Evolutionary conservation across 768 basidiomycete species (phyloP).

Genomic region (Kwoniella dejecticola): DNA sequence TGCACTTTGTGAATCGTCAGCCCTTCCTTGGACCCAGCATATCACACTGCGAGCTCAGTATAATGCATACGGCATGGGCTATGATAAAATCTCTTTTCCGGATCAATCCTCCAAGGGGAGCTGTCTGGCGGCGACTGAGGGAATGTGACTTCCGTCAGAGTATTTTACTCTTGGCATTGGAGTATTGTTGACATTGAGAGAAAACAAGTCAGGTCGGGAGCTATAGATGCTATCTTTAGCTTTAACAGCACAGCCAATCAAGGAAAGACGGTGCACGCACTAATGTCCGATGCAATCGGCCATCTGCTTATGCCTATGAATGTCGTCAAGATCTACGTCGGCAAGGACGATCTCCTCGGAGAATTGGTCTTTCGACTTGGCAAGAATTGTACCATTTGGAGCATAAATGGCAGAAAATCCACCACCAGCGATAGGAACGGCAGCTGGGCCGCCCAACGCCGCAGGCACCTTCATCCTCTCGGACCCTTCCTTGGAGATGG

Average conservation of each 20-base stretch:
- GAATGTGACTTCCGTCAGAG: neutral
- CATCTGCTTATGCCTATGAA: constrained; percentile 18
- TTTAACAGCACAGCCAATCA: too few relatives aligned
- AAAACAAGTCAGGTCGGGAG: constrained; percentile 14
- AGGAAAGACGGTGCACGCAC: too few relatives aligned
- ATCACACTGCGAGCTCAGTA: too few relatives aligned
- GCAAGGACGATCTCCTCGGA: constrained; percentile 19
- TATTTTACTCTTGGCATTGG: constrained; percentile 14
- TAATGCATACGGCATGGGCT: too few relatives aligned
- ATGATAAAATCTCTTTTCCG: too few relatives aligned
- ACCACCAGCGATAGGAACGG: constrained; percentile 16
- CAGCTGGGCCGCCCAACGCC: constrained; percentile 1
- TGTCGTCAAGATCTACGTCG: constrained; percentile 21
- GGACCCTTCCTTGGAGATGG: constrained; percentile 7
- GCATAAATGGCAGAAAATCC: constrained; percentile 21
- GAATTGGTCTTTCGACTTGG: constrained; percentile 12
- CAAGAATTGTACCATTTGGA: constrained; percentile 7
- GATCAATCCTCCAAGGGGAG: neutral
- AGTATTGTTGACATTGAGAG: constrained; percentile 5
- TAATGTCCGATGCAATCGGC: constrained; percentile 19
- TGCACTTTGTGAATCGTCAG: too few relatives aligned
- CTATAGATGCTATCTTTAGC: neutral
- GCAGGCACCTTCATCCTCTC: constrained; percentile 1
- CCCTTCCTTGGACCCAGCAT: too few relatives aligned
- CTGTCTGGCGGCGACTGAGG: neutral